A percentile compares a stretch with the other conserved stretches of the same genome.
Evolutionary conservation across 2,329 filamentous ascomycete genomes (phyloP).

Genomic region (Byssochlamys sp.): DNA sequence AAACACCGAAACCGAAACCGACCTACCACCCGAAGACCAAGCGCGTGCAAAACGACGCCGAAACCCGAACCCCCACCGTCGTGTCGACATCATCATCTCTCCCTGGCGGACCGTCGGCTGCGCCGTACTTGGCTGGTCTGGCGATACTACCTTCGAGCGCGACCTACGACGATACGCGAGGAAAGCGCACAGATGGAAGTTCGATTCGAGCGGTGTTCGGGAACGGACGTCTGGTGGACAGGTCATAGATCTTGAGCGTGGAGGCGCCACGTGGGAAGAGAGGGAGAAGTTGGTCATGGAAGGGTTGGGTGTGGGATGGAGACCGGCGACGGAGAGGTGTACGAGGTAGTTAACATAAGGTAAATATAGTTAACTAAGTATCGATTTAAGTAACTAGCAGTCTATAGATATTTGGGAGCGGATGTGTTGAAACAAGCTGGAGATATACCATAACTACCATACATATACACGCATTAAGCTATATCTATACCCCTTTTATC

Average conservation of each 20-base stretch:
- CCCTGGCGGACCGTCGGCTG: conserved; percentile 86
- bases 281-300: conserved; percentile 75
- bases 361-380: no score
- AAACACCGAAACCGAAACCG: conserved; percentile 1
- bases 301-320: conserved; percentile 60
- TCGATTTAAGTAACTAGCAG: no score
- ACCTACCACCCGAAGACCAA: conserved; percentile 5
- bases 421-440: no score
- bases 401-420: no score
- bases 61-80: conserved; percentile 66
- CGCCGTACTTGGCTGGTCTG: conserved; percentile 78
- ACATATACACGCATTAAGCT: no score
- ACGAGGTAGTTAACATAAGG: conserved; percentile 42
- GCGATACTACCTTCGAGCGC: conserved; percentile 79
- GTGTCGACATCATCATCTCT: conserved; percentile 84
- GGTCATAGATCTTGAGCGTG: conserved; percentile 58
- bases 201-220: conserved; percentile 80
- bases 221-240: conserved; percentile 54
- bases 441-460: neutral
- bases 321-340: conserved; percentile 57
- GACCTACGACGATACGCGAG: conserved; percentile 76
- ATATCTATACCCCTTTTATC: no score
- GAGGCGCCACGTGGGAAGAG: conserved; percentile 49
- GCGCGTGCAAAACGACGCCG: conserved; percentile 19
- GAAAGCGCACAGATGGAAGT: conserved; percentile 63